Percentiles rank a stretch among this genome's conserved stretches.
Evolutionary conservation across 768 basidiomycete species (phyloP).

Genomic region (Russula compacta): DNA sequence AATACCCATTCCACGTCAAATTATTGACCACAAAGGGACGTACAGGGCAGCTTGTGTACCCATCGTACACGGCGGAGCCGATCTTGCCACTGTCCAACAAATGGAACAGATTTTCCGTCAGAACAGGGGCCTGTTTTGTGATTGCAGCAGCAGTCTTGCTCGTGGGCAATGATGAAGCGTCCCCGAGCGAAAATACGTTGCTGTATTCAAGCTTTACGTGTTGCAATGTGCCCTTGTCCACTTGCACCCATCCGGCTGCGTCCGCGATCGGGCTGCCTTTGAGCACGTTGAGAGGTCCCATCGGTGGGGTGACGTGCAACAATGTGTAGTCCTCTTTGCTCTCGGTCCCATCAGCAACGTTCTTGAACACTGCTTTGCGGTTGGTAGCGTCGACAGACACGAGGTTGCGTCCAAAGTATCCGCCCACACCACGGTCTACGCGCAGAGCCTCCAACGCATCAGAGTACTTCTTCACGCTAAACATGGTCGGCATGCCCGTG

Average conservation of each 20-base stretch:
- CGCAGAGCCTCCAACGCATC: constrained; percentile 76
- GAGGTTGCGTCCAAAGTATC: constrained; percentile 76
- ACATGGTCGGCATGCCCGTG: constrained; percentile 93
- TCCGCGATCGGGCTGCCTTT: constrained; percentile 74
- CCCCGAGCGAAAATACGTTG: constrained; percentile 89
- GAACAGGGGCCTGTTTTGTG: constrained; percentile 81
- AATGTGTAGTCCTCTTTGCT: constrained; percentile 71
- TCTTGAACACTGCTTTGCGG: constrained; percentile 80
- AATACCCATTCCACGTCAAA: constrained; percentile 2
- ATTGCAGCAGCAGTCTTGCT: constrained; percentile 96
- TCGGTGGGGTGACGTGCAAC: constrained; percentile 84
- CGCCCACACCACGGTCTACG: constrained; percentile 70
- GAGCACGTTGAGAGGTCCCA: constrained; percentile 80
- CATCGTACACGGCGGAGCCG: constrained; percentile 67
- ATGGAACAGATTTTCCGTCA: constrained; percentile 80
- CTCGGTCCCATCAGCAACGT: constrained; percentile 50
- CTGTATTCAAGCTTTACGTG: constrained; percentile 70
- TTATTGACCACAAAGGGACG: constrained; percentile 23
- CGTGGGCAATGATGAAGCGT: constrained; percentile 85
- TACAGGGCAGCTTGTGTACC: constrained; percentile 84
- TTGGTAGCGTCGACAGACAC: constrained; percentile 59
- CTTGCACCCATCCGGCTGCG: constrained; percentile 80
- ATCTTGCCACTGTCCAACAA: constrained; percentile 66
- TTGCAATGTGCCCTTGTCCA: constrained; percentile 71
- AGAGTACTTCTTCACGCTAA: constrained; percentile 92